Conservation (phyloP, 169 alveolate genomes). For the Plasmodium chabaudi region DNA sequence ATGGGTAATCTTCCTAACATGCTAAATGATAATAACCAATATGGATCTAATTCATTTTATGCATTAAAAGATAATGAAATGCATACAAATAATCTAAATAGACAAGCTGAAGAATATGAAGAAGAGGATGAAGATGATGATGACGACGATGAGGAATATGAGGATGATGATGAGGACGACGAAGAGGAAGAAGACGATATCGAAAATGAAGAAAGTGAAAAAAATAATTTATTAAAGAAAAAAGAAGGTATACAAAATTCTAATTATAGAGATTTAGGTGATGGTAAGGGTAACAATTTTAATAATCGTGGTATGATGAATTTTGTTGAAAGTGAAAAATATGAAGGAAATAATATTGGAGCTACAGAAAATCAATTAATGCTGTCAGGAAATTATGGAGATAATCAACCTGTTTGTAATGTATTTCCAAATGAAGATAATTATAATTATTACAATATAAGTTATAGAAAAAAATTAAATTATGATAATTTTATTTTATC, state of each 20-base stretch:
- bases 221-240: slow-evolving; percentile 6
- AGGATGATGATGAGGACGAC: slow-evolving; percentile 5
- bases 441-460: slow-evolving; percentile 55
- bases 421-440: slow-evolving; percentile 56
- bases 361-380: not conserved
- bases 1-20: not conserved
- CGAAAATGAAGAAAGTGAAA: not conserved
- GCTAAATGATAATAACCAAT: too few relatives aligned
- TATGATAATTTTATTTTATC: slow-evolving; percentile 95
- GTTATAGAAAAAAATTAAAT: slow-evolving; percentile 50
- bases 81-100: slow-evolving; percentile 16
- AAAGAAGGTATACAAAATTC: slow-evolving; percentile 27
- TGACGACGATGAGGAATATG: slow-evolving; percentile 1
- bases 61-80: slow-evolving; percentile 10
- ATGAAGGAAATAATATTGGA: not conserved
- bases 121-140: slow-evolving; percentile 27
- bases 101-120: not conserved
- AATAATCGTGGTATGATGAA: slow-evolving; percentile 67
- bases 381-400: not conserved
- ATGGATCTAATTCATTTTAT: too few relatives aligned
- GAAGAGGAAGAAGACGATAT: not conserved
- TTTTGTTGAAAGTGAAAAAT: slow-evolving; percentile 41
- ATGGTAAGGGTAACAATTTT: slow-evolving; percentile 3
- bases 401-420: not conserved
- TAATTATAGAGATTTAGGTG: not conserved